Evolutionary conservation across 306 rosid genomes (phyloP).

Genomic region (Pyrus pyrifolia): DNA sequence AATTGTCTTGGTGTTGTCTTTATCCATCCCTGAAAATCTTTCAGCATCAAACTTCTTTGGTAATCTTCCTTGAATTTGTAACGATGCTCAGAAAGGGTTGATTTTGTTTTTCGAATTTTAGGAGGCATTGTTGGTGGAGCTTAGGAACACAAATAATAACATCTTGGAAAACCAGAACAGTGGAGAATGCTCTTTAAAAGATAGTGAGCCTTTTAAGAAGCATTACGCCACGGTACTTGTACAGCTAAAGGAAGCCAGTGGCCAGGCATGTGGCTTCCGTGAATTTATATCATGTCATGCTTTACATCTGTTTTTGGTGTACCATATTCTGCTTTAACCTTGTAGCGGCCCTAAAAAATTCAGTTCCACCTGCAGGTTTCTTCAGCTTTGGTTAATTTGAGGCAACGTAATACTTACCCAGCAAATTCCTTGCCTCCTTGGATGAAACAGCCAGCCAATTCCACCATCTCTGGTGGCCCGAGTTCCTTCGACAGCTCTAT

Average conservation of each 20-base stretch:
- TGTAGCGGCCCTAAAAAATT: conserved; percentile 20
- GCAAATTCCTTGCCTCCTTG: conserved; percentile 47
- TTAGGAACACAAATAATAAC: conserved; percentile 43
- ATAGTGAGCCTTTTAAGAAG: conserved; percentile 57
- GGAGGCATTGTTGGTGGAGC: conserved; percentile 62
- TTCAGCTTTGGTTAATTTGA: conserved; percentile 54
- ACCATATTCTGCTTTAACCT: conserved; percentile 9
- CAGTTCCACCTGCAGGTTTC: conserved; percentile 58
- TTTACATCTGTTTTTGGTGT: background rate
- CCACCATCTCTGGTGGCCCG: conserved; percentile 30
- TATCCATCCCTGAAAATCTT: background rate
- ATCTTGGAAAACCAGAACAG: conserved; percentile 52
- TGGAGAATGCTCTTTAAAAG: conserved; percentile 44
- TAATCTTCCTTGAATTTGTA: conserved; percentile 5
- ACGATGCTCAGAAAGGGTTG: conserved; percentile 3
- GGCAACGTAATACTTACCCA: conserved; percentile 64
- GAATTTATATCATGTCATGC: conserved; percentile 17
- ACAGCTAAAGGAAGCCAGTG: conserved; percentile 97
- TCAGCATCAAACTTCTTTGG: conserved; percentile 1
- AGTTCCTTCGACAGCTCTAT: conserved; percentile 35
- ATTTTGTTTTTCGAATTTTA: conserved; percentile 20
- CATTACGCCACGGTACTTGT: conserved; percentile 86
- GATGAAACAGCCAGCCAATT: conserved; percentile 42
- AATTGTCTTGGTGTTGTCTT: background rate
- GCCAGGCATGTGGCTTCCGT: conserved; percentile 97